Evolutionary conservation across 2,329 filamentous ascomycete genomes (phyloP), one percentile per base, ranked within the genome.

Genomic region (Alternaria hordeiaustralica): DNA sequence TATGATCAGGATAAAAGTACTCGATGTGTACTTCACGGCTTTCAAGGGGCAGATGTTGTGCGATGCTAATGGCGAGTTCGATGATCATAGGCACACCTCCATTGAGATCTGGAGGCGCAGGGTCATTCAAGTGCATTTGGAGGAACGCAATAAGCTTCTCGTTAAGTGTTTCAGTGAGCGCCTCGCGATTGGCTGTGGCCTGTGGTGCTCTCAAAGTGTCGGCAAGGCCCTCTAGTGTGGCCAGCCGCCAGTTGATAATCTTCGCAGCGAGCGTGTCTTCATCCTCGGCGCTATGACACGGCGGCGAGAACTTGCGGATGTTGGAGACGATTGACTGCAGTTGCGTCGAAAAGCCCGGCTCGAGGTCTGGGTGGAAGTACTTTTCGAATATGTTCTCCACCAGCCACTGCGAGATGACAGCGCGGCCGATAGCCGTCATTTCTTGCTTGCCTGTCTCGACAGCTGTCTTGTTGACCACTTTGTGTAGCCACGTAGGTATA

Each of bases 341-440:
- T 67, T 92, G 89, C 12, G 86, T 84, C 70, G 93, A 97, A 23
- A 98, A 84, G 10, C 85, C 85, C 0, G 88, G 85, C 56, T 97
- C 93, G 12, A 99, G 86, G 10, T 90, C 90, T 0, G 96, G 96
- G 76, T 99, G 96, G 82, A 99, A 98, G 80, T 92, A 94, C 58
- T 90, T 90, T 78, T 96, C 90, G 78, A 98, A 97, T 46, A 98
- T 88, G 75, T 97, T 93, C 50, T 97, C 93, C 23, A 95, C 90
- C 6, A 99, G 83, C 93, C 95, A 99, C 64, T 90, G 88, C 26
- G 92, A 92, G 71, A 99, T 94, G 68, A 94, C 89, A 12, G 95
- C 94, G 58, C 95, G 89, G 15, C 96, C 96, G 23, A 97, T 91
- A 6, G 94, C 94, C 7, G 94, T 98, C 96, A 99, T 99, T 80